Base-by-base conservation (phyloP, 441 rosid species). In the Hypseocharis bilobata region DNA sequence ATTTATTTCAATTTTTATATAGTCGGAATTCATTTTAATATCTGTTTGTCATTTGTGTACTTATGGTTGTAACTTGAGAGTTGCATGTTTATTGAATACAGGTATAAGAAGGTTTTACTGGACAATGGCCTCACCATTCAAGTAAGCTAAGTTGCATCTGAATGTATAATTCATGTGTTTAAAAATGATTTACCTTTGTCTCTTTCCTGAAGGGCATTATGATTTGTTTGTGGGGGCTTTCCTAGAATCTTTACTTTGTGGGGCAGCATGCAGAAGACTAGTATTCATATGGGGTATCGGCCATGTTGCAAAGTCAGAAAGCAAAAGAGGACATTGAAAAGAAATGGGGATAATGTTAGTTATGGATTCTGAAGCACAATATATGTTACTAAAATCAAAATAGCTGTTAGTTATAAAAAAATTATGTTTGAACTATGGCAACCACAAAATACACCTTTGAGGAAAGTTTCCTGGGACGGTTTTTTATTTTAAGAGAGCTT, bases 61-160 rank as follows among this genome's bases (percentile, higher is more conserved):
- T 22, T 19, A 26, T 20, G 27, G 17, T 49, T 27, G 26, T 47
- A 49, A 66, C 57, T 34, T 44, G 6, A 52, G 27, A 27, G 26
- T 22, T 57, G 25, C 55, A 3, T 47, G 29, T 55, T 65, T 22
- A 56, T 55, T n/a, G 20, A 38, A 54, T 78, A 84, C 84, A 92
- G 98, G 84, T 88, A 88, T 72, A 86, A 84, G 80, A 86, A 68
- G 77, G 98, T 94, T 74, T 66, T 88, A 61, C 78, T 92, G 71
- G 97, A 90, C 71, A 92, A 88, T 72, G 91, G 86, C 74, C 76
- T 86, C 76, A 87, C 80, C 25, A 72, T 90, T 72, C 85, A 83
- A 72, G 98, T 88, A 76, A 82, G 87, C 69, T 26, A 3, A 13
- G 61, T 14, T 23, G 19, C 60, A 58, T 64, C n/a, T 60, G 4